Evolutionary conservation across 768 basidiomycete species (phyloP).

Genomic region (Russula griseocarnosa): DNA sequence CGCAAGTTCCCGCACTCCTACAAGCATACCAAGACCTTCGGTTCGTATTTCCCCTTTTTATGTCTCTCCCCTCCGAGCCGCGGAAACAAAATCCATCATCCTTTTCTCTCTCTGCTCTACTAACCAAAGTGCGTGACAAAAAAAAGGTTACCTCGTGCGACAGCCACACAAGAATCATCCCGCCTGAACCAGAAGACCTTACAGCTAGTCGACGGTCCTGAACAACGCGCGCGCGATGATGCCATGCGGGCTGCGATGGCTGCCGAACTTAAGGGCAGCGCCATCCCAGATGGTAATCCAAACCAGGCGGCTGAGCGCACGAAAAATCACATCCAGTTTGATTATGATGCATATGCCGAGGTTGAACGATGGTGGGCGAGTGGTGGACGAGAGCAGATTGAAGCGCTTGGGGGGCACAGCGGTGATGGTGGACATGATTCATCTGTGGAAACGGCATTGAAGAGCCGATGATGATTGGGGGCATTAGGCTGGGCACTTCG

Average conservation of each 20-base stretch:
- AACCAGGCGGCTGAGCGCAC: slow-evolving; percentile 58
- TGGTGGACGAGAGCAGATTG: slow-evolving; percentile 31
- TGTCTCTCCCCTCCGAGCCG: too few relatives aligned
- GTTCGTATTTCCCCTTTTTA: slow-evolving; percentile 3
- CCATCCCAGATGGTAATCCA: slow-evolving; percentile 38
- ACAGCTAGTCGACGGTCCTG: slow-evolving; percentile 53
- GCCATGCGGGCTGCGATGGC: slow-evolving; percentile 50
- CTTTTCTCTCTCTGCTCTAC: too few relatives aligned
- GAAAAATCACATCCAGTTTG: slow-evolving; percentile 47
- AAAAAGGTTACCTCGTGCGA: slow-evolving; percentile 41
- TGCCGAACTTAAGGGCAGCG: slow-evolving; percentile 33
- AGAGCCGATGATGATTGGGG: neutral
- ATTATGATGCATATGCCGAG: slow-evolving; percentile 51
- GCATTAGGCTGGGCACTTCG: too few relatives aligned
- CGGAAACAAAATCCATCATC: too few relatives aligned
- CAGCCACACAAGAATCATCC: slow-evolving; percentile 47
- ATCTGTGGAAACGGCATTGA: neutral
- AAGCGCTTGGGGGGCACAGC: neutral
- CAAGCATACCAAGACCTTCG: slow-evolving; percentile 52
- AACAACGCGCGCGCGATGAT: slow-evolving; percentile 48
- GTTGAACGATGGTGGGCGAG: slow-evolving; percentile 50
- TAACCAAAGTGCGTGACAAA: neutral
- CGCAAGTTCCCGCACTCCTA: slow-evolving; percentile 46
- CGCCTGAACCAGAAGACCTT: slow-evolving; percentile 52
- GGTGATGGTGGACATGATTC: neutral